Base-by-base conservation (phyloP, 805 yeast genomes). In the Yamadazyma takamatsuzukensis region DNA sequence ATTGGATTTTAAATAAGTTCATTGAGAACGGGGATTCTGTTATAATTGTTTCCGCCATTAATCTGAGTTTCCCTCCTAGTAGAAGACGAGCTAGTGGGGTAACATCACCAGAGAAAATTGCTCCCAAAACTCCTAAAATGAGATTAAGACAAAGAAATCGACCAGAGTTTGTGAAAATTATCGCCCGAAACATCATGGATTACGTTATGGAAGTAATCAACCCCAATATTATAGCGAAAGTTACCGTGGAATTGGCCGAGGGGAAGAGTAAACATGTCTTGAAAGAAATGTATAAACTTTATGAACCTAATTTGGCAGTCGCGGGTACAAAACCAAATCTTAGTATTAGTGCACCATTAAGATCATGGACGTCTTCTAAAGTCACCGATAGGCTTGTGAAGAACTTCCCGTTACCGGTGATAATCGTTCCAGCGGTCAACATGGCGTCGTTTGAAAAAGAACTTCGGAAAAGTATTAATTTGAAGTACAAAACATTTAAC, bases 21-120 rank as follows among this genome's bases (percentile, higher is more conserved):
- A 54, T 80, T 3, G 76, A 73, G 43, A 63, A 78, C 44, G 85
- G 87, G 6, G 95, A 84, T 53, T 70, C 77, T 10, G 55, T 84
- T 9, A 74, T 83, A 3, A 70, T 84, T 6, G 71, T 76, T 5
- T 69, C 88, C 1, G 62, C 80, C 3, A 67, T 80, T 15, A 44
- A 53, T 27, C 50, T 52, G 41, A 15, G 41, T 34, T 30, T 27
- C 4, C 12, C 15, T 24, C 24, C 18, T 5, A 36, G 30, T 18
- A 32, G 47, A 22, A 36, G 39, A 28, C 25, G 37, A 9, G 28
- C 38, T 6, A 30, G 25, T 8, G 29, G 38, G n/a, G 27, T 39
- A 4, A 28, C 39, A 12, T 45, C 46, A 8, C 58, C 55, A 3
- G 45, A 40, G 4, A 30, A 33, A n/a, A 31, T 38, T 15, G 35